Evolutionary conservation across 129 eudicot species (phyloP).

Genomic region (Lonicera japonica): DNA sequence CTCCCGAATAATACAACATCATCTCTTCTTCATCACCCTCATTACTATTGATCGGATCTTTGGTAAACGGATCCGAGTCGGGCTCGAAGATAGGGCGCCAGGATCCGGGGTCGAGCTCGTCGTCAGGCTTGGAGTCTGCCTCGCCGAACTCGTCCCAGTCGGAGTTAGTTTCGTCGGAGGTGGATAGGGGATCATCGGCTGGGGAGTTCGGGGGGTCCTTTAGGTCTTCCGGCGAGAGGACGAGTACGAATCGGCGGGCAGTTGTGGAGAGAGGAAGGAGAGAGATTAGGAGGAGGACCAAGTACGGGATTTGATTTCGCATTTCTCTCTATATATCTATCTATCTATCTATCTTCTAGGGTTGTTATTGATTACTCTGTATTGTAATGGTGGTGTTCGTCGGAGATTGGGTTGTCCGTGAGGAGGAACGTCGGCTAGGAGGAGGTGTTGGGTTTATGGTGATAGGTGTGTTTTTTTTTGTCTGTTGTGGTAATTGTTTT

Average conservation of each 20-base stretch:
- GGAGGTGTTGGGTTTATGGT: not conserved
- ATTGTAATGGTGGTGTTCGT: not conserved
- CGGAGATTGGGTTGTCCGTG: not conserved
- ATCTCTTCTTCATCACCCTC: constrained; percentile 18
- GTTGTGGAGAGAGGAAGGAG: constrained; percentile 27
- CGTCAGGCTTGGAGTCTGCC: constrained; percentile 56
- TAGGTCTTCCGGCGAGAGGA: constrained; percentile 81
- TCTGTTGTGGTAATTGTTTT: too few relatives aligned
- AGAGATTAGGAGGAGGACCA: constrained; percentile 26
- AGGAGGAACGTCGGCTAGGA: not conserved
- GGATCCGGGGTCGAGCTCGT: constrained; percentile 76
- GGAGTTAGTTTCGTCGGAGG: constrained; percentile 24
- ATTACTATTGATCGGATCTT: too few relatives aligned
- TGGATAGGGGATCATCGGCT: constrained; percentile 27
- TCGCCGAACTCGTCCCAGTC: constrained; percentile 78
- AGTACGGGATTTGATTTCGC: not conserved
- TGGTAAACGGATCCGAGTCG: constrained; percentile 4
- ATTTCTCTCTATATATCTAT: not conserved
- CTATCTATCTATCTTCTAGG: too few relatives aligned
- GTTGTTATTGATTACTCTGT: not conserved
- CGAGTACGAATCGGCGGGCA: constrained; percentile 75
- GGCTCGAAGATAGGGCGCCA: constrained; percentile 84
- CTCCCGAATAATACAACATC: constrained; percentile 31
- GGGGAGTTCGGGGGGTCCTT: constrained; percentile 21
- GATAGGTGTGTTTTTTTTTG: too few relatives aligned